Conservation (phyloP, 78 protist species). For the Speleostelium caveatum region DNA sequence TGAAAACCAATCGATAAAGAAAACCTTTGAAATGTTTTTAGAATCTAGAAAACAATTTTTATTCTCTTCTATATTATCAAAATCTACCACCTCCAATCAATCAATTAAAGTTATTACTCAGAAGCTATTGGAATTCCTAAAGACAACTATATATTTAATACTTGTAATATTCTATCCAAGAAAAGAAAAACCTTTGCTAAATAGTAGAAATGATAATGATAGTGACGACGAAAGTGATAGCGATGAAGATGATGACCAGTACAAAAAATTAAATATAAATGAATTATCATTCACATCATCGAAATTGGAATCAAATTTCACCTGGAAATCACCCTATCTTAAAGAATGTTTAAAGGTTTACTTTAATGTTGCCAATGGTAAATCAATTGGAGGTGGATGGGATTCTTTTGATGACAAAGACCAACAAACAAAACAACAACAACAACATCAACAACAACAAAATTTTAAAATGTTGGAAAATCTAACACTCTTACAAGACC, state of each 20-base stretch:
- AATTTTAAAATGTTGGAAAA: background rate
- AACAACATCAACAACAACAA: background rate
- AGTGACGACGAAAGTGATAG: background rate
- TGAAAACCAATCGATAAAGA: slow-evolving; percentile 36
- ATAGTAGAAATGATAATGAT: background rate
- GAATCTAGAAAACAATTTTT: slow-evolving; percentile 4
- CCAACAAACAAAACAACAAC: background rate
- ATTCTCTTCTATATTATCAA: background rate
- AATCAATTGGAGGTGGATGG: background rate
- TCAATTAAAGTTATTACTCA: background rate
- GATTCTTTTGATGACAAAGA: no score
- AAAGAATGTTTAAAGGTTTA: slow-evolving; percentile 17
- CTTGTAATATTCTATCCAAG: slow-evolving; percentile 37
- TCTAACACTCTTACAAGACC: background rate
- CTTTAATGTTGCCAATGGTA: slow-evolving; percentile 13
- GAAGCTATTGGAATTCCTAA: slow-evolving; percentile 15
- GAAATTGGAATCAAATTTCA: slow-evolving; percentile 20
- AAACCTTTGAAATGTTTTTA: slow-evolving; percentile 27
- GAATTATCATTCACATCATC: slow-evolving; percentile 61
- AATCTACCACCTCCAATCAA: background rate
- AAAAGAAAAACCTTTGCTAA: background rate
- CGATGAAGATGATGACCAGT: background rate
- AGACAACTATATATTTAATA: slow-evolving; percentile 8
- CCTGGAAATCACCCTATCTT: slow-evolving; percentile 59
- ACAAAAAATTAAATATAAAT: background rate